These are phyloP conservation scores for Colletotrichum lindemuthianum DNA, from an alignment of 2,329 filamentous ascomycete genomes.

Conservation along the genomic window DNA sequence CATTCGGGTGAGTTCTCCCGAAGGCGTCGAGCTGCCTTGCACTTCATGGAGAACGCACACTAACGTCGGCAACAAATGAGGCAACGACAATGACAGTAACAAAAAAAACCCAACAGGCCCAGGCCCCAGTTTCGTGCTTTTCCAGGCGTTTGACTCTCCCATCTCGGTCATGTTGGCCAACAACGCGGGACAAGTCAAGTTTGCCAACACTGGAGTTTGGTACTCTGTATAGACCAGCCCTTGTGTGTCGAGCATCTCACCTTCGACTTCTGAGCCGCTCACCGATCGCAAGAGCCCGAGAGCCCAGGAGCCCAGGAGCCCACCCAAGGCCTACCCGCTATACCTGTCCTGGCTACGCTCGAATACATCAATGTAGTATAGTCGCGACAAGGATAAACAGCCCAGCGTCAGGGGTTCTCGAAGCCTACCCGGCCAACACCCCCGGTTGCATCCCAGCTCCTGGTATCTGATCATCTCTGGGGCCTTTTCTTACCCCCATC, in stretches of 20 bases:
- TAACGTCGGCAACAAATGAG: not conserved
- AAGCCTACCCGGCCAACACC: conserved; percentile 3
- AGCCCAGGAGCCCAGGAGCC: too few species aligned
- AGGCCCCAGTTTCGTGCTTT: not conserved
- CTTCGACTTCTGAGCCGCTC: too few species aligned
- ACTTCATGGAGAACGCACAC: too few species aligned
- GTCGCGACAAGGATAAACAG: conserved; percentile 3
- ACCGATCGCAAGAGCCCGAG: too few species aligned
- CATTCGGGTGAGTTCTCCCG: too few species aligned
- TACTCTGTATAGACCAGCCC: too few species aligned
- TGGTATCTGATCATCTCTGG: conserved; percentile 15
- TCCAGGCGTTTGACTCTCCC: not conserved
- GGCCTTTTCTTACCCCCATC: conserved; percentile 1
- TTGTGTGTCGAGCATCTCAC: not conserved
- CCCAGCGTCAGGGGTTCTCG: conserved; percentile 4
- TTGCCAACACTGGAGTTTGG: too few species aligned
- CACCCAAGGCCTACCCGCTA: conserved; percentile 3
- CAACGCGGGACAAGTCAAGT: not conserved
- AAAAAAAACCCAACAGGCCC: conserved; percentile 4
- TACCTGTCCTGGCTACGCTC: conserved; percentile 6
- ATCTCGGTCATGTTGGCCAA: not conserved
- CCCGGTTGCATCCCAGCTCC: conserved; percentile 8
- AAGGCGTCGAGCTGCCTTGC: too few species aligned
- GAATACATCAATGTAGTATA: conserved; percentile 23
- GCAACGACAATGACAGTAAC: not conserved